These are phyloP conservation scores for Malassezia obtusa DNA, from an alignment of 1,284 basidiomycete genomes.

Conservation along the genomic window DNA sequence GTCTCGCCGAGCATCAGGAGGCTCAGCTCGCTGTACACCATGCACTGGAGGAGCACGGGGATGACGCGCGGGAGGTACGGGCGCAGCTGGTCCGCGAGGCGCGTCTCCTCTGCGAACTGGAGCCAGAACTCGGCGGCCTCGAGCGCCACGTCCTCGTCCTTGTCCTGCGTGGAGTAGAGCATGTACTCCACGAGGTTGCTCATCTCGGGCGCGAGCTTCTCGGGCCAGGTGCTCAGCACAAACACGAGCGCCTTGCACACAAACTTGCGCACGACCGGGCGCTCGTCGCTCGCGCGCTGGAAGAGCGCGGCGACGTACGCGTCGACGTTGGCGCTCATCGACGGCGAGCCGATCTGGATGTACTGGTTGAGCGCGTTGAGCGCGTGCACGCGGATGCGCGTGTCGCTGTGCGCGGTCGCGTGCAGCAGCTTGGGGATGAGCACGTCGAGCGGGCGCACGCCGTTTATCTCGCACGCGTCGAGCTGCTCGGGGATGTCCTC, in stretches of 20 bases:
- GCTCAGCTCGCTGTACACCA: slow-evolving; percentile 94
- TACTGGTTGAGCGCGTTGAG: slow-evolving; percentile 90
- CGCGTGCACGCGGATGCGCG: slow-evolving; percentile 81
- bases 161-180: slow-evolving; percentile 94
- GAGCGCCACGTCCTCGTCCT: slow-evolving; percentile 55
- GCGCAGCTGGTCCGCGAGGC: slow-evolving; percentile 70
- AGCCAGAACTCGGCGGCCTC: slow-evolving; percentile 99
- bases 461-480: slow-evolving; percentile 73
- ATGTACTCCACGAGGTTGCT: slow-evolving; percentile 93
- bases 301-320: slow-evolving; percentile 84
- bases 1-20: slow-evolving; percentile 91
- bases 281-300: slow-evolving; percentile 84
- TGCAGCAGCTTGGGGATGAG: slow-evolving; percentile 73
- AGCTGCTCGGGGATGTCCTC: slow-evolving; percentile 93
- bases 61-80: slow-evolving; percentile 79
- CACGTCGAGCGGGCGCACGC: slow-evolving; percentile 40
- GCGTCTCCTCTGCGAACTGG: slow-evolving; percentile 90
- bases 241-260: slow-evolving; percentile 93
- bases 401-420: slow-evolving; percentile 62
- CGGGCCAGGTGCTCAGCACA: slow-evolving; percentile 80
- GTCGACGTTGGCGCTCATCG: slow-evolving; percentile 77
- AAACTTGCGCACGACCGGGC: slow-evolving; percentile 80
- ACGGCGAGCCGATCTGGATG: slow-evolving; percentile 61
- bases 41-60: slow-evolving; percentile 86
- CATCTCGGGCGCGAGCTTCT: slow-evolving; percentile 95